Evolutionary conservation across 2,329 filamentous ascomycete species (phyloP).

Genomic region (Penicillium sp.): DNA sequence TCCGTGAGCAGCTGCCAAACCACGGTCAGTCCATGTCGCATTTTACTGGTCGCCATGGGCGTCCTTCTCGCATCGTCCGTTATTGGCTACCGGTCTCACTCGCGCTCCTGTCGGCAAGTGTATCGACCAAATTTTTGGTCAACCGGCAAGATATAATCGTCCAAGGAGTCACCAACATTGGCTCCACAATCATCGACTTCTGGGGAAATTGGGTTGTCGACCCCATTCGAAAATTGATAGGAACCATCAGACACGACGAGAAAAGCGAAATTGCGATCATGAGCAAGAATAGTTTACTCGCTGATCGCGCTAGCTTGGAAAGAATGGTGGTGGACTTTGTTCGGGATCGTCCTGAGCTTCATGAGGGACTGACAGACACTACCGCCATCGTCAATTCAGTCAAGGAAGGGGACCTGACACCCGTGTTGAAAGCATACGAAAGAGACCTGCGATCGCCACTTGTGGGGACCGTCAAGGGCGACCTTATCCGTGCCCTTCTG

Average conservation of each 20-base stretch:
- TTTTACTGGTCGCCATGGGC: conserved; percentile 67
- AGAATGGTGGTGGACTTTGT: conserved; percentile 99
- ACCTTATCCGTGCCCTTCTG: conserved; percentile 83
- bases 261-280: conserved; percentile 94
- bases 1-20: conserved; percentile 67
- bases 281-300: conserved; percentile 87
- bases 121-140: conserved; percentile 75
- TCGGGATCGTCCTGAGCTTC: conserved; percentile 70
- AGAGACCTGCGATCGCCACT: conserved; percentile 82
- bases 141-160: conserved; percentile 75
- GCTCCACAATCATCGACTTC: conserved; percentile 79
- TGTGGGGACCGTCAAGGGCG: conserved; percentile 77
- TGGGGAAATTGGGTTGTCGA: conserved; percentile 96
- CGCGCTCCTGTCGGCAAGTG: conserved; percentile 79
- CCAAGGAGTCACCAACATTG: conserved; percentile 77
- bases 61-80: conserved; percentile 72
- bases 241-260: conserved; percentile 90
- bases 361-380: conserved; percentile 61
- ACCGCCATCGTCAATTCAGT: conserved; percentile 76
- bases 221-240: conserved; percentile 77
- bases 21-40: conserved; percentile 62
- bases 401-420: conserved; percentile 87
- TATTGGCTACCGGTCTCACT: conserved; percentile 83
- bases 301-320: conserved; percentile 88
- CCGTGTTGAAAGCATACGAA: conserved; percentile 88